Base-by-base conservation (phyloP, 2,329 filamentous ascomycete species). In the Sporothrix curviconia region DNA sequence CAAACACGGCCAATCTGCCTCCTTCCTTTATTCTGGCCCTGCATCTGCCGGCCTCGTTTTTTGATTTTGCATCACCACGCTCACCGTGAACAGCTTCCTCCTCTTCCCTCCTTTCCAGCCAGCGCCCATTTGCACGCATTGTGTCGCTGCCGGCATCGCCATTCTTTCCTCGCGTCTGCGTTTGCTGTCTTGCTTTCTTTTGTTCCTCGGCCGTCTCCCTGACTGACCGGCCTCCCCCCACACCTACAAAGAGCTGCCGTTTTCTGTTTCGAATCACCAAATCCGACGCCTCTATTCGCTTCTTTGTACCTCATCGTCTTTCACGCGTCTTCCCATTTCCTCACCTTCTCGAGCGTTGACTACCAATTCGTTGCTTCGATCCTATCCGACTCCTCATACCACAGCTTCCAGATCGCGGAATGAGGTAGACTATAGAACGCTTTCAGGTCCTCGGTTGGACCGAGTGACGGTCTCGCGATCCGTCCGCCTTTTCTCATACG, bases 371-470 rank as follows among this genome's bases (percentile, higher is more conserved):
- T 1, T 19, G 15, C 28, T n/a, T 47, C n/a, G 25, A 32, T 25
- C n/a, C 15, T 36, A 25, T 24, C 3, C 52, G 24, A 7, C 22
- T 14, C 14, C 47, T n/a, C 49, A 11, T 15, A 12, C 12, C 14
- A 30, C 19, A 8, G 9, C 42, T 40, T 32, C 22, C 40, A 50
- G 39, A 39, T 15, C 28, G 58, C 78, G 79, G 77, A 78, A 83
- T 83, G 80, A 77, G 78, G 79, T 82, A 82, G 77, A 73, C 71
- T 68, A 69, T 71, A 74, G 72, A 71, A 72, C 74, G 72, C 70
- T 71, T 78, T 81, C 79, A 81, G 78, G 75, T 81, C 79, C 80
- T 74, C 79, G 72, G 76, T 75, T 72, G 80, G 80, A 82, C 80
- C 82, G 63, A 62, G 63, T 59, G 59, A 53, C 58, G 32, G 34